Evolutionary conservation across 805 yeast genomes (phyloP), one percentile per base, ranked within the genome.

Genomic region (Priceomyces fermenticarens): DNA sequence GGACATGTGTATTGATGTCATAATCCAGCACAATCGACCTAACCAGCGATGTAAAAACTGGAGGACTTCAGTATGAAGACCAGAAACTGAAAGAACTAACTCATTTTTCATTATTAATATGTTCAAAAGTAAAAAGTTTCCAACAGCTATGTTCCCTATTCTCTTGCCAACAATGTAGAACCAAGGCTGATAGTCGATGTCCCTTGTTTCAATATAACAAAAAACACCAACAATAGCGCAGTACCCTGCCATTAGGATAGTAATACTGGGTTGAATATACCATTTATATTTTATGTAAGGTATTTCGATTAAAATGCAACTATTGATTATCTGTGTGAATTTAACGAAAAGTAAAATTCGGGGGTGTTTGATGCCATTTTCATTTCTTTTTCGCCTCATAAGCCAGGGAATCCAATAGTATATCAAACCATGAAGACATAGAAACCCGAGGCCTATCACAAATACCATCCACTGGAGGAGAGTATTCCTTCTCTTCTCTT

Each of bases 41-140:
- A 72, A 46, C 77, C 77, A 72, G 29, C 65, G 63, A 45, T 74
- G 80, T 26, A 72, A 50, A 14, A 68, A 55, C 2, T 53, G 53
- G 2, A 69, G 40, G 40, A 70, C 57, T 43, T 73, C 77, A 38
- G 57, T 65, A 17, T 67, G 57, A 26, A 73, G 55, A 2, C 80
- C 80, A 0, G 73, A 53, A 7, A 72, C 36, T 1, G 66, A 55
- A 1, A 71, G 55, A 3, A 73, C 40, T 7, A 68, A 38, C 42
- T 70, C 73, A 44, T 70, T 62, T 45, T 72, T 72, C n/a, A 62
- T 52, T 3, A 70, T 57, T 27, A 65, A 48, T 6, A 73, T 37
- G 40, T 65, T 58, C 17, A 72, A 40, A 3, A 63, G 42, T 0
- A 76, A 76, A 17, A 73, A 41, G 41, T 66, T 67, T 1, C 73